Percentiles rank a stretch among this genome's conserved stretches.
Conservation (phyloP, 2,329 filamentous ascomycete genomes). For the Sarocladiaceae sp. region DNA sequence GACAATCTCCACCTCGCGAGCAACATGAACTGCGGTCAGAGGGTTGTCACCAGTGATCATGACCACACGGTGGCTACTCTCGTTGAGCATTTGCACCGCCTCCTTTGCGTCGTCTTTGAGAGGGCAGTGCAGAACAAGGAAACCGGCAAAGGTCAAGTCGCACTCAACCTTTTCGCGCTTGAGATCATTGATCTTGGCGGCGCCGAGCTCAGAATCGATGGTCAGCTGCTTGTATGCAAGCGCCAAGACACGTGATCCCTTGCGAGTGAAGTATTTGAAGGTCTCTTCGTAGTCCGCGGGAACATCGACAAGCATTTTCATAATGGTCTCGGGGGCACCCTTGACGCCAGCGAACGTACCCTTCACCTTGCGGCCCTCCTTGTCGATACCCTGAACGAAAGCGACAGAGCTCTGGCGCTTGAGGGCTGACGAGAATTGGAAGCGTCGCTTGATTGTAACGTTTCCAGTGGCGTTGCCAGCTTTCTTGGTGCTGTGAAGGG, state of each 20-base stretch:
- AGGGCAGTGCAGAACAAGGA: conserved; percentile 90
- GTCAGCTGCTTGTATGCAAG: conserved; percentile 91
- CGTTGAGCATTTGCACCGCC: conserved; percentile 92
- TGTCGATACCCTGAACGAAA: conserved; percentile 67
- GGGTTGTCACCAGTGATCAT: conserved; percentile 99
- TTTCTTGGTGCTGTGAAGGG: conserved; percentile 56
- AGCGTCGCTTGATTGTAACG: conserved; percentile 91
- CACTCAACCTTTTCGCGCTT: conserved; percentile 89
- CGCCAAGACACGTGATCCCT: conserved; percentile 88
- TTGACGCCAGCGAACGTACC: conserved; percentile 94
- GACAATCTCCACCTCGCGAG: conserved; percentile 92
- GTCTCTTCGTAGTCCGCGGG: conserved; percentile 94
- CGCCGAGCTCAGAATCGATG: conserved; percentile 71
- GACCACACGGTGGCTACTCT: conserved; percentile 95
- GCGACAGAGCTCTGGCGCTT: conserved; percentile 96
- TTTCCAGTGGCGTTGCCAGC: conserved; percentile 47
- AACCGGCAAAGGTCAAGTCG: conserved; percentile 82
- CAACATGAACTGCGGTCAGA: conserved; percentile 91
- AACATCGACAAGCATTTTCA: conserved; percentile 79
- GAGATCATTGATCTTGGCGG: conserved; percentile 82
- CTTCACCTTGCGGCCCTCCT: conserved; percentile 68
- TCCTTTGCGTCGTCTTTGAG: conserved; percentile 94
- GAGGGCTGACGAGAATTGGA: conserved; percentile 94
- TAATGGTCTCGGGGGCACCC: conserved; percentile 93
- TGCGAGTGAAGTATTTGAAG: conserved; percentile 95